Evolutionary conservation across 345 rosid species (phyloP).

Genomic region (Eutrema heterophyllum): DNA sequence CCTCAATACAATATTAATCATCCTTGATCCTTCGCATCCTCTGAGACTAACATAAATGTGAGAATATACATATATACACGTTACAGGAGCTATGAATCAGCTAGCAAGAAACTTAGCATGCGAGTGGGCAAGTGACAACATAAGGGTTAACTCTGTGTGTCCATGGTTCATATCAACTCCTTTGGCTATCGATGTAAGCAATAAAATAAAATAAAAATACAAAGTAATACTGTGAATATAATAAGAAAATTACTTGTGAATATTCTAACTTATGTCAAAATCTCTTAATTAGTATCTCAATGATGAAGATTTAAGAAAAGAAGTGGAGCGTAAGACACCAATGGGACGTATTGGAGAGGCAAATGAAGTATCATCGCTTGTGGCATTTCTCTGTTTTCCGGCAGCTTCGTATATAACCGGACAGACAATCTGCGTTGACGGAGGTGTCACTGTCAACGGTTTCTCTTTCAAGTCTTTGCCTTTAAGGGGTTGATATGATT

Average conservation of each 20-base stretch:
- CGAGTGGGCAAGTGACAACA: slow-evolving; percentile 18
- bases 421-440: not conserved
- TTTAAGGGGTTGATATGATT: not conserved
- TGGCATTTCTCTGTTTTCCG: not conserved
- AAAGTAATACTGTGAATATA: not conserved
- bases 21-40: not conserved
- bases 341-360: not conserved
- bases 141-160: slow-evolving; percentile 12
- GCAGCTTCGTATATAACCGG: not conserved
- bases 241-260: not conserved
- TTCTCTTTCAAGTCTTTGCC: not conserved
- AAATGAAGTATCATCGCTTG: slow-evolving; percentile 5
- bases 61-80: not conserved
- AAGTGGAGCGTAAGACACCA: not conserved
- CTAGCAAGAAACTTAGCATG: slow-evolving; percentile 21
- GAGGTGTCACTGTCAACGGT: not conserved
- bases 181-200: not conserved
- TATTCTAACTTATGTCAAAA: not conserved
- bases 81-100: slow-evolving; percentile 19
- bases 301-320: not conserved
- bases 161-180: slow-evolving; percentile 12
- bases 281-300: not conserved
- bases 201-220: not conserved
- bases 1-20: not conserved
- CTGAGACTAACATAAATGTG: not conserved